Base-by-base conservation (phyloP, 805 yeast genomes). In the Maudiozyma turicensis region DNA sequence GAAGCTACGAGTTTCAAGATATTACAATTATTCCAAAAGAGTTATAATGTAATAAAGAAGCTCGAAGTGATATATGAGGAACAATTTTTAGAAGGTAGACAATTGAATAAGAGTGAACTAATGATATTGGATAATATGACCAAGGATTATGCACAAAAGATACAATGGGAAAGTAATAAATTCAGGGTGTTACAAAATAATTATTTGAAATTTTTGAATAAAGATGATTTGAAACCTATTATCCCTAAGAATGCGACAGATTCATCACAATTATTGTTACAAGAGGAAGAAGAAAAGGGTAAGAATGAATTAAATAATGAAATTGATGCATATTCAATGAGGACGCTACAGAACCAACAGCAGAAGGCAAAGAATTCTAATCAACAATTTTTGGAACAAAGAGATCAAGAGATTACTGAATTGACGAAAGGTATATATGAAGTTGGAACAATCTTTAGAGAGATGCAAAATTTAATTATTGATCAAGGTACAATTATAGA, bases 401-500 rank as follows among this genome's bases (percentile, higher is more conserved):
- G 99, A 48, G 99, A 93, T 60, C 78, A 81, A 47, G 99, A 91
- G 60, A 93, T 93, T 47, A 84, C 85, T 33, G 85, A 84, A 55
- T 75, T 93, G 48, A 98, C 99, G 4, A 87, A 86, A 72, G 96
- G 97, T 46, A 95, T 93, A 43, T 71, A 91, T 40, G 99, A 93
- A 63, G 86, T 93, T 1, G 85, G 95, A 32, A 87, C 91, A 1
- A 91, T 93, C 43, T 93, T 93, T 71, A 84, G 85, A 63, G 98
- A 93, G 60, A 78, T 93, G 77, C 97, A 95, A 60, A 79, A 81
- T 38, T 73, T 93, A 75, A 86, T 93, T 41, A 84, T 93, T 49
- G 98, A 93, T 60, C 99, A 93, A 67, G 99, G 99, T 1, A 87
- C 96, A 0, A 76, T 93, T 42, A 73, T 93, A 51, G 99, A 93